phyloP scores from a whole-genome alignment of 768 basidiomycete species.

The Russula vinacea region DNA sequence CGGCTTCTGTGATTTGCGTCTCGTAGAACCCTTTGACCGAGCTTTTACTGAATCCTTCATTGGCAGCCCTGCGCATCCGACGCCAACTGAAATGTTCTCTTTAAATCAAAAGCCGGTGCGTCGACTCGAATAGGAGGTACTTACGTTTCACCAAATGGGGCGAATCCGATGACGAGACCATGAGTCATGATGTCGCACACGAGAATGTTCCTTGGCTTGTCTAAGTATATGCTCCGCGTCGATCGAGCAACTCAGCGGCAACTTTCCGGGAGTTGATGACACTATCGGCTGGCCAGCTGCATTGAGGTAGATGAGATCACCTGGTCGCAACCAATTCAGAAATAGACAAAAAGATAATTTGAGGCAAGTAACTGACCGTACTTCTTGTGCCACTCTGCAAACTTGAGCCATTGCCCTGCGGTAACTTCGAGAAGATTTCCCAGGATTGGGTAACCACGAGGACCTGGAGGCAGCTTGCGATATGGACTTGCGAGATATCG shows the following conservation, averaged over 20 bases:
- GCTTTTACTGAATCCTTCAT: neutral
- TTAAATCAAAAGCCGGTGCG: neutral
- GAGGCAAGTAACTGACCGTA: neutral
- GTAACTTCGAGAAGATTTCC: neutral
- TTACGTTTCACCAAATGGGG: neutral
- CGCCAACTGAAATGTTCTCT: neutral
- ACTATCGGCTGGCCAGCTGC: neutral
- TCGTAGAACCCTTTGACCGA: neutral
- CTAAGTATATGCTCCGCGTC: neutral
- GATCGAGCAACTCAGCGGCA: neutral
- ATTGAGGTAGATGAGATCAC: neutral
- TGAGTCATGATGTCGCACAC: neutral
- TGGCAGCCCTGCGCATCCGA: neutral
- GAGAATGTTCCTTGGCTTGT: neutral
- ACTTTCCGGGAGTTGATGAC: neutral
- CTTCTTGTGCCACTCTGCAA: neutral
- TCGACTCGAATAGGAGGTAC: neutral
- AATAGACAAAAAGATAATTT: neutral
- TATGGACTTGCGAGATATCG: slow-evolving; percentile 3
- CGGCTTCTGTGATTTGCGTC: neutral
- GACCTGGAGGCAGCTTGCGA: neutral
- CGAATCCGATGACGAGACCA: neutral
- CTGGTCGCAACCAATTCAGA: neutral
- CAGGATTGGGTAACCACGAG: slow-evolving; percentile 3
- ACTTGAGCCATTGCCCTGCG: neutral